These are phyloP conservation scores for Thielaviopsis musarum DNA, from an alignment of 2,329 filamentous ascomycete genomes.

Conservation along the genomic window DNA sequence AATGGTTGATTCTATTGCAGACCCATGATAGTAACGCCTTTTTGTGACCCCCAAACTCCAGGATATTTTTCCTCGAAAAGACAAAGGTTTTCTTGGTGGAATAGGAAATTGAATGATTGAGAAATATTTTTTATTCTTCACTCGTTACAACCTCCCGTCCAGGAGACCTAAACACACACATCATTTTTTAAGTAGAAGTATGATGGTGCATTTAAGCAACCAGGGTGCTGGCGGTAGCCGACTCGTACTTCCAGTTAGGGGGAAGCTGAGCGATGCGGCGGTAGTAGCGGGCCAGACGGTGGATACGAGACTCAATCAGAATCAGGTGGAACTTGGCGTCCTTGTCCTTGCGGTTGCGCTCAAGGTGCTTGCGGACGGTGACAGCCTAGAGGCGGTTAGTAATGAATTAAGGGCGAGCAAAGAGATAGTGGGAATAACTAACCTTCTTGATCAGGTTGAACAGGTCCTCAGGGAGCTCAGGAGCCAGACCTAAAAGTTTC, in stretches of 20 bases:
- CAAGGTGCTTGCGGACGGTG: constrained; percentile 98
- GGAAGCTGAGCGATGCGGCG: constrained; percentile 77
- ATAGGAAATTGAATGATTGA: constrained; percentile 7
- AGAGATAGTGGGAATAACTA: constrained; percentile 14
- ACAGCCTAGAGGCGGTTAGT: constrained; percentile 47
- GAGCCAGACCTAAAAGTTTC: constrained; percentile 85
- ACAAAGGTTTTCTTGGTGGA: constrained; percentile 3
- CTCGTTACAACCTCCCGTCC: constrained; percentile 7
- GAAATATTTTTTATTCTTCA: constrained; percentile 11
- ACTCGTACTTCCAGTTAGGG: constrained; percentile 98
- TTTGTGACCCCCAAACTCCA: constrained; percentile 1
- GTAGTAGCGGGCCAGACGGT: constrained; percentile 99
- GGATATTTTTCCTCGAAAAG: neutral
- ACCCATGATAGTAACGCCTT: constrained; percentile 1
- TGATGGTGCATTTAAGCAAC: constrained; percentile 50
- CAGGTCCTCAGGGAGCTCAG: constrained; percentile 97
- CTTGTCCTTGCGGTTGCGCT: constrained; percentile 99
- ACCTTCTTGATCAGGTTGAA: constrained; percentile 99
- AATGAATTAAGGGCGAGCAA: neutral
- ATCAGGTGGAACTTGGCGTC: constrained; percentile 99
- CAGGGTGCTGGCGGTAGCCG: constrained; percentile 83
- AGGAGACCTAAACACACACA: constrained; percentile 9
- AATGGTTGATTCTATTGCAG: constrained; percentile 6
- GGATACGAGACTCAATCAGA: constrained; percentile 99
- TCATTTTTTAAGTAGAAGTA: constrained; percentile 5